phyloP scores from a whole-genome alignment of 768 basidiomycete species.

The Mycena galericulata region DNA sequence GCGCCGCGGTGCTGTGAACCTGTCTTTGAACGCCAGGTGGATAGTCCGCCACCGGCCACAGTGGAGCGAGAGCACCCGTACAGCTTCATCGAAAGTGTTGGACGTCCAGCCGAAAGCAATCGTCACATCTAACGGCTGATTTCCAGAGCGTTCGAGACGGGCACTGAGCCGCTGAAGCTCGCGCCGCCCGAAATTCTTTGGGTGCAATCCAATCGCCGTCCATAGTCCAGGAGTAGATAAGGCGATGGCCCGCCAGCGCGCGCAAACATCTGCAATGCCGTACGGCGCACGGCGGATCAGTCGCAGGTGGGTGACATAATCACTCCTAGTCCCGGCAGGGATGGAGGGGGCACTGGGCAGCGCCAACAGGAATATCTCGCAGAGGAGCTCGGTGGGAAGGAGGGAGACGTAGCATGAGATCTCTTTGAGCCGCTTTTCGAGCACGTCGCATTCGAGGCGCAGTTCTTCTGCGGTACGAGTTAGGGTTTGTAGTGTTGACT shows the following conservation, averaged over 20 bases:
- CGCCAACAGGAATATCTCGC: background rate
- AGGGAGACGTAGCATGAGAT: background rate
- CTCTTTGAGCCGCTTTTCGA: no score
- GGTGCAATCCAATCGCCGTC: background rate
- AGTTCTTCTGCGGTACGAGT: no score
- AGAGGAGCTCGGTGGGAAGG: conserved; percentile 1
- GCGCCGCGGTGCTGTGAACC: no score
- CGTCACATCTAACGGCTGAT: background rate
- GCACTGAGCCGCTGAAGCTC: background rate
- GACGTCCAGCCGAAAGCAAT: background rate
- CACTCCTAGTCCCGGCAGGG: no score
- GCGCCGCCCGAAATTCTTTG: background rate
- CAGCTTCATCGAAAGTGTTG: background rate
- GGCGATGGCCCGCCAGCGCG: background rate
- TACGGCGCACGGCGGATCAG: background rate
- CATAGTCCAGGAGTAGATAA: background rate
- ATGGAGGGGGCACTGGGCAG: background rate
- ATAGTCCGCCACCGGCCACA: conserved; percentile 3
- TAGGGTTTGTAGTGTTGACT: no score
- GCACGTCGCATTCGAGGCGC: no score
- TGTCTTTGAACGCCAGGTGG: background rate
- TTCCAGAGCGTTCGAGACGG: background rate
- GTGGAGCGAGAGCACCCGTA: background rate
- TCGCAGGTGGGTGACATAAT: no score
- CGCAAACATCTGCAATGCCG: background rate